phyloP scores from a whole-genome alignment of 2,329 filamentous ascomycete species.

The Trichoderma guizhouense region DNA sequence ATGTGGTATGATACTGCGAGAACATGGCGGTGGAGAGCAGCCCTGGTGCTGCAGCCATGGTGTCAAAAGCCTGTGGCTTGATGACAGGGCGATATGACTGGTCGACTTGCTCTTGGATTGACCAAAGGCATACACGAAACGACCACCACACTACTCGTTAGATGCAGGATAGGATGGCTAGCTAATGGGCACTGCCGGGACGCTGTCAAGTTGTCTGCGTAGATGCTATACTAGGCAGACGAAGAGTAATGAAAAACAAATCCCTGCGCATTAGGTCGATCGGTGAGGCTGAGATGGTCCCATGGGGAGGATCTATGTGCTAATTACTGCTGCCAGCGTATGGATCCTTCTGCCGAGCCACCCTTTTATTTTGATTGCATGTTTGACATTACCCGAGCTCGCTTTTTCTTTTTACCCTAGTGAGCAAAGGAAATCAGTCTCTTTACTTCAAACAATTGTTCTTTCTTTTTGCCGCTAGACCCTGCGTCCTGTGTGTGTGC shows the following conservation, averaged over 20 bases:
- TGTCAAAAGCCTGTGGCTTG: background rate
- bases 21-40: background rate
- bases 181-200: background rate
- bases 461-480: background rate
- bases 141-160: background rate
- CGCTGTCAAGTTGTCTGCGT: background rate
- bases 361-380: background rate
- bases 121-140: background rate
- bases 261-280: background rate
- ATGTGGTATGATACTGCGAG: background rate
- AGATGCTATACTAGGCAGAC: background rate
- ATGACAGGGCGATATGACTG: background rate
- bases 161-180: background rate
- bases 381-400: background rate
- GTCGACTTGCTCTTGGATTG: background rate
- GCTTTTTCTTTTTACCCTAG: background rate
- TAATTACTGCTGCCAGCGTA: background rate
- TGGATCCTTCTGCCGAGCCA: background rate
- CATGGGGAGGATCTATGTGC: background rate
- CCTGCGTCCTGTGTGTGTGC: background rate
- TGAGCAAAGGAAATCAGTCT: background rate
- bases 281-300: constrained; percentile 4
- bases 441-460: background rate
- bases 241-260: background rate
- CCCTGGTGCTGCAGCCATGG: background rate